Evolutionary conservation across 1,284 basidiomycete species (phyloP).

Genomic region (Sanguinoderma infundibulare): DNA sequence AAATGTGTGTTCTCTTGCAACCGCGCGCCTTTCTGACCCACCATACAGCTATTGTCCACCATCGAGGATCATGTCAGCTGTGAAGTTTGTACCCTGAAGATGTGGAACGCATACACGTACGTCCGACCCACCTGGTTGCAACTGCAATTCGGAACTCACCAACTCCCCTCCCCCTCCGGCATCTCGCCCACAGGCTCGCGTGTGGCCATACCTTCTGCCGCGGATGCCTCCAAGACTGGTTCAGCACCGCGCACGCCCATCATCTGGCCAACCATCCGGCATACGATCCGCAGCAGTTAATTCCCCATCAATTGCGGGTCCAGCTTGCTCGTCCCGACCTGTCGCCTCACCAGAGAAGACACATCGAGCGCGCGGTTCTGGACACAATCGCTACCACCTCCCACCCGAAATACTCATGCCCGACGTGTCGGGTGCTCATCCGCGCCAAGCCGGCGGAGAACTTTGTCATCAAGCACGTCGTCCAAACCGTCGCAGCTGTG

Average conservation of each 20-base stretch:
- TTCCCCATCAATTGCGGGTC: conserved; percentile 16
- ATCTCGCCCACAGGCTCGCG: conserved; percentile 47
- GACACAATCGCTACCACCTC: conserved; percentile 27
- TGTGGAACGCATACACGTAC: conserved; percentile 70
- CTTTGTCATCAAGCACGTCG: conserved; percentile 61
- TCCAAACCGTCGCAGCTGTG: conserved; percentile 49
- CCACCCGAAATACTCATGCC: conserved; percentile 64
- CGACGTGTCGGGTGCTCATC: conserved; percentile 60
- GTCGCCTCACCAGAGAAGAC: conserved; percentile 23
- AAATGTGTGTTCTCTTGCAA: not conserved
- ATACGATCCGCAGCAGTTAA: conserved; percentile 39
- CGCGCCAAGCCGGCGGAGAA: conserved; percentile 56
- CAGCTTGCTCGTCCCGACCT: conserved; percentile 26
- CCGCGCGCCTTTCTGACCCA: not conserved
- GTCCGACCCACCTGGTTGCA: conserved; percentile 30
- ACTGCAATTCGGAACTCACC: conserved; percentile 5
- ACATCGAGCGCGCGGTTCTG: conserved; percentile 30
- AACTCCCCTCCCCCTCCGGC: conserved; percentile 8
- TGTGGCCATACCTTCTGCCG: conserved; percentile 77
- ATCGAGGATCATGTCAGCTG: conserved; percentile 62
- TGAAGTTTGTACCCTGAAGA: conserved; percentile 61
- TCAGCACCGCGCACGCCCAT: conserved; percentile 52
- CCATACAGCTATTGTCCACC: conserved; percentile 41
- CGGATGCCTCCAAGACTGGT: conserved; percentile 69
- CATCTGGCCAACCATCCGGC: conserved; percentile 53